Base-by-base conservation (phyloP, 805 yeast species). In the Nakazawaea molendinolei region DNA sequence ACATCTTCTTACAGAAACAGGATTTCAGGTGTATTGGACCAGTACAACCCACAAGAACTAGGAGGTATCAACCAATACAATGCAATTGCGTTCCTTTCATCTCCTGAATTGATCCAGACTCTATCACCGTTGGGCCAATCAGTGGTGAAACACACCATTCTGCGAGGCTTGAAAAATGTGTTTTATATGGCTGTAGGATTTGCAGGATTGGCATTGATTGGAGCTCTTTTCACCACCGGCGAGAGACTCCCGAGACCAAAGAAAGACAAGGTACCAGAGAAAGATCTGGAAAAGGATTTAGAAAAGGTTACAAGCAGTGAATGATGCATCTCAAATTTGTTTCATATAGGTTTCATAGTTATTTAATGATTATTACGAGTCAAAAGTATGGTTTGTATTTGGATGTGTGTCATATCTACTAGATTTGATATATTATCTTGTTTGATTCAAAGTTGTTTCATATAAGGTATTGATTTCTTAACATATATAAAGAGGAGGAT, bases 101-200 rank as follows among this genome's bases (percentile, higher is more conserved):
- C 34, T n/a, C 19, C 52, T 10, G 35, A 36, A 10, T 14, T 20
- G 12, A 28, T 38, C 5, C n/a, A 16, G 10, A 14, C 23, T 13
- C 16, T 38, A 10, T 9, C 45, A 9, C 8, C 16, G 1, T 34
- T 32, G 12, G 46, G 50, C 1, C 44, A 41, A 20, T 39, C 31
- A 1, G 13, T 50, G 4, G 33, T 59, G 1, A 36, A 38, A 4
- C 17, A 42, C 1, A 38, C 41, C 1, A 35, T 67, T 23, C 60
- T 69, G 67, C 44, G 44, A 8, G 52, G 66, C 8, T 49, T 72
- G 23, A 50, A 53, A 30, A 61, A 63, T 42, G 65, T 63, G 1
- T 70, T 61, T 40, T 66, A 60, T 50, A 51, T 64, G 34, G 51
- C 58, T 12, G 41, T 70, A 13, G 75, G 62, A 0, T 48, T 63